phyloP scores from a whole-genome alignment of 2,329 filamentous ascomycete genomes.

The Beauveria caledonica region DNA sequence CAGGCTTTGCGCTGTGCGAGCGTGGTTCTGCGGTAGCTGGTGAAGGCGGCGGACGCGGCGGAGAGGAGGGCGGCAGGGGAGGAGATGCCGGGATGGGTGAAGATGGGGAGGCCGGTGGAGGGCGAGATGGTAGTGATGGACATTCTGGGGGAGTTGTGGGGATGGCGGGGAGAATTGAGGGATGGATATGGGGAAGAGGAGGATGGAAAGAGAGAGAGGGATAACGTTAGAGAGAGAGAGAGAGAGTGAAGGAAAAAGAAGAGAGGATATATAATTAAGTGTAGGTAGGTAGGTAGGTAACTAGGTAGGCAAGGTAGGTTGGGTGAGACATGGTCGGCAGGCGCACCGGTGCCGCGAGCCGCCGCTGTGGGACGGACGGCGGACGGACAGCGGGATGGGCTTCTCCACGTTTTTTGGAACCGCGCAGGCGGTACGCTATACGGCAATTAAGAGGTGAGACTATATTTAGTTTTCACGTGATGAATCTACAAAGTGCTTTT shows the following conservation, averaged over 20 bases:
- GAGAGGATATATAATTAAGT: too few relatives aligned
- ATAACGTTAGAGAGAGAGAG: background rate
- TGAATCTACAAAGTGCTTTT: too few relatives aligned
- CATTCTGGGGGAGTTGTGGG: background rate
- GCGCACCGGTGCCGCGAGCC: constrained; percentile 8
- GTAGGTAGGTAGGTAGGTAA: too few relatives aligned
- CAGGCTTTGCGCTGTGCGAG: constrained; percentile 71
- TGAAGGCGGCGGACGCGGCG: constrained; percentile 63
- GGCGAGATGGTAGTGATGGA: constrained; percentile 53
- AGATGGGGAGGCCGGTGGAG: constrained; percentile 55
- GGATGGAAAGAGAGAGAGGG: background rate
- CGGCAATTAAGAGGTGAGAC: too few relatives aligned
- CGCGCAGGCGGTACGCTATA: background rate
- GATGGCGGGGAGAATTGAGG: background rate
- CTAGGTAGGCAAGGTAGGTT: too few relatives aligned
- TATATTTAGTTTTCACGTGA: too few relatives aligned
- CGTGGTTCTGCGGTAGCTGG: constrained; percentile 65
- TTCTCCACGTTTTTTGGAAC: background rate
- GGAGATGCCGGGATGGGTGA: constrained; percentile 53
- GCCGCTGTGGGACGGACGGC: background rate
- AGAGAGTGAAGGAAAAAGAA: background rate
- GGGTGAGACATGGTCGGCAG: background rate
- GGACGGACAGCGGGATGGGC: background rate
- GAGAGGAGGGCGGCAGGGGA: constrained; percentile 41
- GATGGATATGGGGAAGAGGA: background rate